Conservation (phyloP, 176 grass and related monocot species). For the Puya raimondii region DNA sequence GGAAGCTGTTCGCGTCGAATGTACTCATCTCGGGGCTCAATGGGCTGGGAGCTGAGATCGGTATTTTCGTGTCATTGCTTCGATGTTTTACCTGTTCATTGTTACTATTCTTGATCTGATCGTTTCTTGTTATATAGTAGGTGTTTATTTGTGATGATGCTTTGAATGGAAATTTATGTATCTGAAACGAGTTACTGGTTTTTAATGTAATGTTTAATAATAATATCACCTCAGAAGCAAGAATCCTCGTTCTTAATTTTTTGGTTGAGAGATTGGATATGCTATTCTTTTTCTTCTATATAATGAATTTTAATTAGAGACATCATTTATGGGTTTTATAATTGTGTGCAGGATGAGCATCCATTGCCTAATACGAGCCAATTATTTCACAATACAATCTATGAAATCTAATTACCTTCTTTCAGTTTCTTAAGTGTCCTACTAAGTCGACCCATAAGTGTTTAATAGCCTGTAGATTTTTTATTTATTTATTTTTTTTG, state of each 20-base stretch:
- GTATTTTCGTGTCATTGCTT: conserved; percentile 26
- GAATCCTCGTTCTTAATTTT: background rate
- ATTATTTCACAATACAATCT: background rate
- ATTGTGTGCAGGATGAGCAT: background rate
- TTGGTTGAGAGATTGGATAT: background rate
- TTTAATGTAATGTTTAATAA: too few relatives aligned
- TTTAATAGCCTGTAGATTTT: background rate
- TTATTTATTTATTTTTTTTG: background rate
- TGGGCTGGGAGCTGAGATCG: conserved; percentile 74
- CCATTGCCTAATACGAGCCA: background rate
- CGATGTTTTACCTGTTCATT: conserved; percentile 2
- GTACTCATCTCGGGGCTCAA: conserved; percentile 70
- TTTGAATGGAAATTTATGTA: too few relatives aligned
- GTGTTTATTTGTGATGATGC: background rate
- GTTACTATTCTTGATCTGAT: background rate
- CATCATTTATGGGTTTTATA: background rate
- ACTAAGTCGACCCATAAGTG: background rate
- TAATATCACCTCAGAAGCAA: background rate
- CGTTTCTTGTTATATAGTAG: too few relatives aligned
- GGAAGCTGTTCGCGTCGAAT: conserved; percentile 51
- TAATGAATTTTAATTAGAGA: background rate
- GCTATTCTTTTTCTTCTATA: background rate
- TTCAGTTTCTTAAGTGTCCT: background rate
- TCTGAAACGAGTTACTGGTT: too few relatives aligned
- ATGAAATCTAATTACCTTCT: background rate